Evolutionary conservation across 2,329 filamentous ascomycete genomes (phyloP).

Genomic region (Aureobasidium sp.): DNA sequence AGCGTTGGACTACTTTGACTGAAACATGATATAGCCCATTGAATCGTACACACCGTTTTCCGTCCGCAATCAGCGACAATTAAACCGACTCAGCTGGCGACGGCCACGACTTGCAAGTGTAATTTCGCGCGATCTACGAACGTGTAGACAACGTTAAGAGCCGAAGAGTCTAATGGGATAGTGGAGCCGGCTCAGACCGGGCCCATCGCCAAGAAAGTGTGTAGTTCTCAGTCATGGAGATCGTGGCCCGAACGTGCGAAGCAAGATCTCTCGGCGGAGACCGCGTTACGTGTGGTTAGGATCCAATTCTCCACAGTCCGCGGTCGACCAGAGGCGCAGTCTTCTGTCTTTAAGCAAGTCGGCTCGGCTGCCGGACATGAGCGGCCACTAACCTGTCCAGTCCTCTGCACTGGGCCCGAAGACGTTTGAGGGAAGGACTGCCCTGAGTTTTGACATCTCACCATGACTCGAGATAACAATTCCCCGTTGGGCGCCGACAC

Average conservation of each 20-base stretch:
- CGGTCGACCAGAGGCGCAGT: background rate
- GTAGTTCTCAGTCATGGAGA: background rate
- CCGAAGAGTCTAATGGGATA: background rate
- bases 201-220: constrained; percentile 6
- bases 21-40: background rate
- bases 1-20: background rate
- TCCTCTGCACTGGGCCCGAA: background rate
- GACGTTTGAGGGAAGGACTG: background rate
- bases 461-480: background rate
- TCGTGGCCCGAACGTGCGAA: constrained; percentile 3
- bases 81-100: background rate
- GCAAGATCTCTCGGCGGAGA: background rate
- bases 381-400: constrained; percentile 3
- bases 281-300: background rate
- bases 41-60: background rate
- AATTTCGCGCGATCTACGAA: constrained; percentile 9
- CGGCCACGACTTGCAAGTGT: background rate
- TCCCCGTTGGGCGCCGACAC: background rate
- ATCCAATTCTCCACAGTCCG: background rate
- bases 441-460: constrained; percentile 3
- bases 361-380: background rate
- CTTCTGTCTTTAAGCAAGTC: background rate
- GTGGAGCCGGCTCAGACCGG: background rate
- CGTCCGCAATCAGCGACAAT: constrained; percentile 5
- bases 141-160: constrained; percentile 1